A percentile compares a stretch with the other conserved stretches of the same genome.
phyloP scores from a whole-genome alignment of 2,329 filamentous ascomycete species.

The Epichloe aotearoae region DNA sequence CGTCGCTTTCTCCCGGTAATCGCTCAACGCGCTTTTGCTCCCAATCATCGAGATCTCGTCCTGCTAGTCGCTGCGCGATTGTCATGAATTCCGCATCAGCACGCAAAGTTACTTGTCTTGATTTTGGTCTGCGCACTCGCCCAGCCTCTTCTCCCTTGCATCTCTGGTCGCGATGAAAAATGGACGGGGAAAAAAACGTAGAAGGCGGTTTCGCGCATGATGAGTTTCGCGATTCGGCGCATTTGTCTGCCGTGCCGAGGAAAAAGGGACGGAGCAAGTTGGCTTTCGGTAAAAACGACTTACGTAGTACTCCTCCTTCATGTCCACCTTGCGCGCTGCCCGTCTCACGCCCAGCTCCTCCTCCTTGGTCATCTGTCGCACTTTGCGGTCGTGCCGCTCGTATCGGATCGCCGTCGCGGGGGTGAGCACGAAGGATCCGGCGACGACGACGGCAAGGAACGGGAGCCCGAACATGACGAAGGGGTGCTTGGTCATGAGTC shows the following conservation, averaged over 20 bases:
- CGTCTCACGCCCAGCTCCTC: constrained; percentile 75
- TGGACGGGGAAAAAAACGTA: not conserved
- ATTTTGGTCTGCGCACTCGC: not conserved
- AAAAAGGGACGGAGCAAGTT: too few relatives aligned
- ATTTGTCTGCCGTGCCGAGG: not conserved
- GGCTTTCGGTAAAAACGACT: constrained; percentile 22
- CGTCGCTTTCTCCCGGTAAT: constrained; percentile 80
- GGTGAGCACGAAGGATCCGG: constrained; percentile 85
- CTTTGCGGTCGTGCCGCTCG: constrained; percentile 82
- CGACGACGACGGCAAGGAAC: constrained; percentile 80
- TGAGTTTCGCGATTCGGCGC: not conserved
- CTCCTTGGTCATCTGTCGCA: constrained; percentile 70
- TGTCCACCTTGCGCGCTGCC: constrained; percentile 56
- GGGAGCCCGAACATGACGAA: constrained; percentile 91
- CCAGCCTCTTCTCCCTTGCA: not conserved
- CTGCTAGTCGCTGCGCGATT: constrained; percentile 31
- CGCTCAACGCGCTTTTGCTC: constrained; percentile 91
- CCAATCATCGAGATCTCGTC: constrained; percentile 90
- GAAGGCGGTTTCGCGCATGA: not conserved
- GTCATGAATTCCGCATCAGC: not conserved
- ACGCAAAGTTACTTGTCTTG: not conserved
- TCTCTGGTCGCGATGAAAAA: not conserved
- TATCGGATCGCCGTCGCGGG: constrained; percentile 89
- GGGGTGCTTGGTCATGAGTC: constrained; percentile 60
- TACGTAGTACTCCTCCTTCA: constrained; percentile 80